phyloP scores from a whole-genome alignment of 768 basidiomycete species.

The Amanita rubescens region DNA sequence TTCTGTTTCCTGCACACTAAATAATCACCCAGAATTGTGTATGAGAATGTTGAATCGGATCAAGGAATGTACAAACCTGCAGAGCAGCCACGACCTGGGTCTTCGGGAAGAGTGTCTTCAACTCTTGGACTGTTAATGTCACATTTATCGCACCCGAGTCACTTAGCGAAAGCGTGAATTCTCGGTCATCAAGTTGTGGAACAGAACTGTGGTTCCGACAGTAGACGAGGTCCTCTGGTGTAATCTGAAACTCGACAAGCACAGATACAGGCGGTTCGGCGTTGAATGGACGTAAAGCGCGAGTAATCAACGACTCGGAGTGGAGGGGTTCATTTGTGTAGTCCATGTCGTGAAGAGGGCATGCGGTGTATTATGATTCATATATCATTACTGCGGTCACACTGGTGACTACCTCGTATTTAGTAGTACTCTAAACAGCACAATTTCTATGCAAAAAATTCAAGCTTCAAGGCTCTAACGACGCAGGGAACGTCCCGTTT shows the following conservation, averaged over 20 bases:
- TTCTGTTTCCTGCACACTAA: conserved; percentile 61
- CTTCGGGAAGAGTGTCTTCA: conserved; percentile 33
- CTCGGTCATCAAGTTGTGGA: conserved; percentile 38
- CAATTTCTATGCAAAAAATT: background rate
- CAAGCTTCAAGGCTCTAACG: conserved; percentile 52
- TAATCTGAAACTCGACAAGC: conserved; percentile 51
- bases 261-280: conserved; percentile 54
- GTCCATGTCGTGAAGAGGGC: too few relatives aligned
- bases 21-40: background rate
- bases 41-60: background rate
- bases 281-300: conserved; percentile 51
- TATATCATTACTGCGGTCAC: background rate
- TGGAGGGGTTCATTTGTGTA: conserved; percentile 42
- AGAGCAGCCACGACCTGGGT: conserved; percentile 45
- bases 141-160: conserved; percentile 26
- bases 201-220: conserved; percentile 67
- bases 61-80: conserved; percentile 32
- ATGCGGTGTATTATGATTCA: too few relatives aligned
- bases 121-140: conserved; percentile 27
- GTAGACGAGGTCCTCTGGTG: conserved; percentile 60
- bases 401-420: background rate
- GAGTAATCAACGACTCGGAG: conserved; percentile 38
- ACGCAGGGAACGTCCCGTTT: conserved; percentile 85
- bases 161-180: conserved; percentile 34
- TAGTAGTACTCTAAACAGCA: background rate